Base-by-base conservation (phyloP, 2,329 filamentous ascomycete genomes). In the Aspergillus hortae region DNA sequence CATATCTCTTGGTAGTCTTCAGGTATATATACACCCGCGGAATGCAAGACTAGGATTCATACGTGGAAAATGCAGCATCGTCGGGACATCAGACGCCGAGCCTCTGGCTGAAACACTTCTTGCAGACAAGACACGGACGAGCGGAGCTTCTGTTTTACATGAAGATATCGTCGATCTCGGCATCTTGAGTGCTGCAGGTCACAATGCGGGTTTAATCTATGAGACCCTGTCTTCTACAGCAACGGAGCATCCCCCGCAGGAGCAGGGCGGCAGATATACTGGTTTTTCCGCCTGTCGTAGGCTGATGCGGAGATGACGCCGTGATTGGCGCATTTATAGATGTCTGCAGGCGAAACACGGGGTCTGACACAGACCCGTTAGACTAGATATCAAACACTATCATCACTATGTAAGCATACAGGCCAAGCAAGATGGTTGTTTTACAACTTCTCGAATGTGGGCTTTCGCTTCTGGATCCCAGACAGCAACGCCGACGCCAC, bases 371-470 rank as follows among this genome's bases (percentile, higher is more conserved):
- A 19, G 19, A 19, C 19, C 19, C 19, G 19, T 3, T 19, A 19
- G 19, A 19, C 19, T 19, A 19, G 33, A 35, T 35, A 7, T n/a
- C 33, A n/a, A 38, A 17, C 35, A n/a, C 12, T 6, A 19, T 7
- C 17, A 42, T 23, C 9, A 42, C 7, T 42, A 25, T 42, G 11
- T 42, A 42, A 4, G 7, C 10, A 21, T 19, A 41, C 38, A 19
- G 15, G 17, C 14, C 14, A 15, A 15, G 17, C 14, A 15, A 15
- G 17, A 21, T n/a, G 40, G 19, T 19, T 19, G 23, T 5, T 17
- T 40, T 64, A 96, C 63, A 96, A 73, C 76, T 96, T 97, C 69
- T 86, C 86, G 75, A 95, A 97, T 15, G 77, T 88, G 11, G 90
- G 87, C 66, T 83, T 92, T 59, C 79, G 86, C 80, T 88, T 95